phyloP scores from a whole-genome alignment of 78 protist species.

The Blattamonas nauphoetae region DNA sequence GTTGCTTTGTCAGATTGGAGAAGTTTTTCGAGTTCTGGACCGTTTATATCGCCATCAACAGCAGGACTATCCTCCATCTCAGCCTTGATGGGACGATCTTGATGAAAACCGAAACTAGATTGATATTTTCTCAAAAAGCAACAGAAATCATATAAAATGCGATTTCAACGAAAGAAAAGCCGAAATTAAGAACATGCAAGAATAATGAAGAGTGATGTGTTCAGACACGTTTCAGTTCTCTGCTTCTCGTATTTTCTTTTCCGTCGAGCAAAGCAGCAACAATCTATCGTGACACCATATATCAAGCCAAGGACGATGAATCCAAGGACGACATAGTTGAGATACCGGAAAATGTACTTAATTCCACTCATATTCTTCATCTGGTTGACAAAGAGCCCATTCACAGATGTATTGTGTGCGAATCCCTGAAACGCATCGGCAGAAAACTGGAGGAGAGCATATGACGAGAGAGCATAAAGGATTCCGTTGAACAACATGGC shows the following conservation, averaged over 20 bases:
- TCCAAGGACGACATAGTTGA: background rate
- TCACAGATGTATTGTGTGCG: background rate
- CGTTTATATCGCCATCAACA: too few species aligned
- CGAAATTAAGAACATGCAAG: too few species aligned
- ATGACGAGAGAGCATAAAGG: background rate
- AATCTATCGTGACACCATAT: background rate
- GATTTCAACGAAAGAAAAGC: too few species aligned
- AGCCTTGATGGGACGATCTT: too few species aligned
- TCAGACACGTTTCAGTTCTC: too few species aligned
- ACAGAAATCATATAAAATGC: too few species aligned
- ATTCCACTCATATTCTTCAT: background rate
- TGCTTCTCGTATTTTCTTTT: background rate
- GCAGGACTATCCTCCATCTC: too few species aligned
- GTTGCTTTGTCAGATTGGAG: too few species aligned
- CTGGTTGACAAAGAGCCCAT: background rate
- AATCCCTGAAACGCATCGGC: background rate
- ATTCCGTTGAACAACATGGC: background rate
- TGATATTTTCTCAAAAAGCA: too few species aligned
- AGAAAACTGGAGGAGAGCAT: background rate
- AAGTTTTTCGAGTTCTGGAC: too few species aligned
- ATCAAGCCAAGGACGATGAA: background rate
- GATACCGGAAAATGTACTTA: background rate
- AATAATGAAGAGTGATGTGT: too few species aligned
- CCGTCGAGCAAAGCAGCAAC: background rate
- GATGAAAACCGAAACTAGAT: too few species aligned